phyloP scores from a whole-genome alignment of 2,329 filamentous ascomycete genomes.

The Calonectria pseudoturangicola region DNA sequence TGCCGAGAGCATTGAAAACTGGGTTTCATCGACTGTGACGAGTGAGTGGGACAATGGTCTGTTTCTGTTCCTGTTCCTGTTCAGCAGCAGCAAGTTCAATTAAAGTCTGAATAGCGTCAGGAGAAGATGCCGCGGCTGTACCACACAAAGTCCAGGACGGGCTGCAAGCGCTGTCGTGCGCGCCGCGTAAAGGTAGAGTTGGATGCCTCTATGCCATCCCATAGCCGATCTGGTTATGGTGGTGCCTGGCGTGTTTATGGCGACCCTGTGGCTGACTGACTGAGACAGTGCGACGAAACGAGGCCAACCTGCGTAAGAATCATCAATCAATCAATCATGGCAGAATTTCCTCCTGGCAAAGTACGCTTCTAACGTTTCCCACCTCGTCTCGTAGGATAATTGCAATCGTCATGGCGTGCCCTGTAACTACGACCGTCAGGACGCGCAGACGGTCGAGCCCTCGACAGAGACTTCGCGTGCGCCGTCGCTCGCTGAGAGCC shows the following conservation, averaged over 20 bases:
- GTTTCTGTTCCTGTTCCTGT: not conserved
- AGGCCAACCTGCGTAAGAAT: slow-evolving; percentile 49
- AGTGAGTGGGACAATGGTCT: not conserved
- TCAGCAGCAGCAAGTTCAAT: not conserved
- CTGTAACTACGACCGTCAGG: slow-evolving; percentile 47
- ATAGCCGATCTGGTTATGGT: not conserved
- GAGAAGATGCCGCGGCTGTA: slow-evolving; percentile 52
- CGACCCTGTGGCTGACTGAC: not conserved
- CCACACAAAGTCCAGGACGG: slow-evolving; percentile 56
- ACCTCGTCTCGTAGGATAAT: slow-evolving; percentile 35
- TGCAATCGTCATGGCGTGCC: slow-evolving; percentile 48
- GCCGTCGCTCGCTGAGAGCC: slow-evolving; percentile 37
- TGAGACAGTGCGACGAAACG: slow-evolving; percentile 46
- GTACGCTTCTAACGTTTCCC: not conserved
- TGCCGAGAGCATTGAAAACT: not conserved
- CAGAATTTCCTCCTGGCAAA: not conserved
- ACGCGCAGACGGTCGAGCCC: not conserved
- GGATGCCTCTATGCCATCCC: no score
- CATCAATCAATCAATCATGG: not conserved
- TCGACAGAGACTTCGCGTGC: not conserved
- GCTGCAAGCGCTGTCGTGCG: slow-evolving; percentile 51
- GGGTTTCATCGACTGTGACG: slow-evolving; percentile 6
- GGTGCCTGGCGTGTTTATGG: not conserved
- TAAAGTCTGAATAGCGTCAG: not conserved
- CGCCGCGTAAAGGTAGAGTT: slow-evolving; percentile 53